Percentiles rank a stretch among this genome's conserved stretches.
phyloP scores from a whole-genome alignment of 1,284 basidiomycete species.

The Trichosporon faecale region DNA sequence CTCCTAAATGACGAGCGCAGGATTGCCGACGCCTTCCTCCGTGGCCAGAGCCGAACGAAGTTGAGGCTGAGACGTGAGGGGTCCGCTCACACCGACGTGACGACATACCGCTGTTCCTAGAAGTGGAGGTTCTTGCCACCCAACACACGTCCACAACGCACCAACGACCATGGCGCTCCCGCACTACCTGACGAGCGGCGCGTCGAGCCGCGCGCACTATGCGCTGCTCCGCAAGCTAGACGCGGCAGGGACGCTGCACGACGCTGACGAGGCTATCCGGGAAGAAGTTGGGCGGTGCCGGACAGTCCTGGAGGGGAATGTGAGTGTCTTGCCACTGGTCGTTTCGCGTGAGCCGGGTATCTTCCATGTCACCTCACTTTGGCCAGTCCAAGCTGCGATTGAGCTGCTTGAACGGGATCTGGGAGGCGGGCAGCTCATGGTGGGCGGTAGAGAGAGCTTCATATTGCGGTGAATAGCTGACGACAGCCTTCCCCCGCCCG shows the following conservation, averaged over 20 bases:
- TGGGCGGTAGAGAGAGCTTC: too few relatives aligned
- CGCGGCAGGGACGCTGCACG: constrained; percentile 30
- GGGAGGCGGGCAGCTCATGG: too few relatives aligned
- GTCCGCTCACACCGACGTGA: background rate
- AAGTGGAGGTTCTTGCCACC: background rate
- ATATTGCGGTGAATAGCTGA: too few relatives aligned
- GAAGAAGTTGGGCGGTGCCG: constrained; percentile 29
- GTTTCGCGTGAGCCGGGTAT: background rate
- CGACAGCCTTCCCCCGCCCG: constrained; percentile 15
- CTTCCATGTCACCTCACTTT: too few relatives aligned
- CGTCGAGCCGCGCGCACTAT: constrained; percentile 47
- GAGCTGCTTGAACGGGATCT: too few relatives aligned
- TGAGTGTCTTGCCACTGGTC: constrained; percentile 14
- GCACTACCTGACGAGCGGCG: constrained; percentile 44
- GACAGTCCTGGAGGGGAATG: constrained; percentile 17
- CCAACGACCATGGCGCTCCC: constrained; percentile 30
- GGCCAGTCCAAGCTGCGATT: too few relatives aligned
- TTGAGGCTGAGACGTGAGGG: background rate
- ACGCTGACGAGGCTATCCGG: constrained; percentile 32
- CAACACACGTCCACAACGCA: too few relatives aligned
- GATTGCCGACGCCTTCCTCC: too few relatives aligned
- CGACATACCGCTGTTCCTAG: background rate
- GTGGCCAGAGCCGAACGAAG: too few relatives aligned
- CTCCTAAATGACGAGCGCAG: too few relatives aligned
- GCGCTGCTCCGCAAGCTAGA: constrained; percentile 39